A percentile compares a stretch with the other conserved stretches of the same genome.
Conservation (phyloP, 371 early-diverging fungal genomes). For the Thermomucor indicae-seudaticae region DNA sequence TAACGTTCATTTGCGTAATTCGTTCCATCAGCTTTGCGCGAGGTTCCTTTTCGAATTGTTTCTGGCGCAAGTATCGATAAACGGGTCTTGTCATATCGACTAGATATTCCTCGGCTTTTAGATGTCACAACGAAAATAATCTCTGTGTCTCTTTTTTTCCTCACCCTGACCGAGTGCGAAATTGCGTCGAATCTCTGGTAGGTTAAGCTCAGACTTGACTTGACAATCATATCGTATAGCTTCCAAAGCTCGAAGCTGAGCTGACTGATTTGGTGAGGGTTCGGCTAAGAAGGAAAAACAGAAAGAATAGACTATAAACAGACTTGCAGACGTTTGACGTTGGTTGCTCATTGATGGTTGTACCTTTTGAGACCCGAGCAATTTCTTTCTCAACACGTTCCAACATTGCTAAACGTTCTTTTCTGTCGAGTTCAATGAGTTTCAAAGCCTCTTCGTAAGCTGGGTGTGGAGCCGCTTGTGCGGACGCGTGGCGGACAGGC, state of each 20-base stretch:
- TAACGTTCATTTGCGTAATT: constrained; percentile 74
- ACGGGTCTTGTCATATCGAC: constrained; percentile 72
- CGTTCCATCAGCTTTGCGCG: constrained; percentile 67
- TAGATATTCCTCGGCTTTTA: constrained; percentile 6
- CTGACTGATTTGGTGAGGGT: constrained; percentile 32
- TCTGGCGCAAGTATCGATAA: constrained; percentile 65
- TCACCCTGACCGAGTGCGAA: constrained; percentile 54
- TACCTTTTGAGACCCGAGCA: constrained; percentile 49
- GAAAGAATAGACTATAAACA: too few species aligned
- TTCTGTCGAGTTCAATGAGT: constrained; percentile 62
- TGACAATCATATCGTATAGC: constrained; percentile 59
- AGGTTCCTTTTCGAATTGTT: constrained; percentile 60
- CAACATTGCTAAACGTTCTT: constrained; percentile 54
- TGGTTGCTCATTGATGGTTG: constrained; percentile 3
- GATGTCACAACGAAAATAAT: not conserved
- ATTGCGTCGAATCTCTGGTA: constrained; percentile 67
- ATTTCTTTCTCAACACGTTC: constrained; percentile 46
- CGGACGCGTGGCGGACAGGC: constrained; percentile 14
- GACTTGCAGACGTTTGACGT: not conserved
- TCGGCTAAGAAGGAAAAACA: constrained; percentile 10
- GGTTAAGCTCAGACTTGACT: constrained; percentile 70
- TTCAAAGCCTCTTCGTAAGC: constrained; percentile 79
- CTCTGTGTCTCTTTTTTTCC: constrained; percentile 2
- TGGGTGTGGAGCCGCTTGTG: constrained; percentile 24
- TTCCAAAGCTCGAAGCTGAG: constrained; percentile 49